A percentile compares a stretch with the other conserved stretches of the same genome.
These are phyloP conservation scores for Serpula lacrymans DNA, from an alignment of 768 basidiomycete species.

Conservation along the genomic window DNA sequence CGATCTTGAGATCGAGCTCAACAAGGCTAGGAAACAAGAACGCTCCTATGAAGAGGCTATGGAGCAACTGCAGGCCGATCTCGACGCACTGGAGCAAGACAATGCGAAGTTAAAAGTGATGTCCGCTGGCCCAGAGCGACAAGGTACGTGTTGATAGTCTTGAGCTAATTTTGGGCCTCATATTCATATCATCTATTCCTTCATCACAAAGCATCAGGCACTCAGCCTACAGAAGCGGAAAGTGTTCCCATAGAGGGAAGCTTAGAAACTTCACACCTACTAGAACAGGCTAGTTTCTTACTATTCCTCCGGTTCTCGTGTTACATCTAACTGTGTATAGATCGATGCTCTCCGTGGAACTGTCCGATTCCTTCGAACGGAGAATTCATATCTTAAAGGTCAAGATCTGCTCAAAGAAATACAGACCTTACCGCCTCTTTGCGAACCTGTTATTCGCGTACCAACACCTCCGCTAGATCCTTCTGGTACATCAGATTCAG, in stretches of 20 bases:
- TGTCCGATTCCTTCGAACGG: conserved; percentile 87
- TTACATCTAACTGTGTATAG: conserved; percentile 33
- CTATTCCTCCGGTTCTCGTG: background rate
- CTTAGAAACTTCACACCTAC: conserved; percentile 80
- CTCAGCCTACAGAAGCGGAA: conserved; percentile 56
- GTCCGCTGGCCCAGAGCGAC: conserved; percentile 64
- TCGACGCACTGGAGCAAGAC: conserved; percentile 85
- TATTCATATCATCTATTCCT: background rate
- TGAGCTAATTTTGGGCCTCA: background rate
- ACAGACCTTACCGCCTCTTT: conserved; percentile 66
- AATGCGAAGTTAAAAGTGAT: conserved; percentile 76
- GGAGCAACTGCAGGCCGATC: conserved; percentile 86
- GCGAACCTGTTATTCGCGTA: conserved; percentile 41
- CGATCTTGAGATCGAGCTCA: conserved; percentile 77
- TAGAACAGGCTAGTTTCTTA: conserved; percentile 67
- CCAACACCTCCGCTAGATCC: conserved; percentile 68
- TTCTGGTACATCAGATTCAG: conserved; percentile 64
- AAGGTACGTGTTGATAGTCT: conserved; percentile 44
- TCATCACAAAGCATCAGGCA: conserved; percentile 37
- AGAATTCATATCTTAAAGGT: conserved; percentile 92
- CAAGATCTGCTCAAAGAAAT: conserved; percentile 87
- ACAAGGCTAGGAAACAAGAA: conserved; percentile 84
- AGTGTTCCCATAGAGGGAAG: conserved; percentile 70
- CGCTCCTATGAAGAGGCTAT: conserved; percentile 89
- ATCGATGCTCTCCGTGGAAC: conserved; percentile 90